These are phyloP conservation scores for Lanzia echinophila DNA, from an alignment of 2,329 filamentous ascomycete genomes.

Conservation along the genomic window DNA sequence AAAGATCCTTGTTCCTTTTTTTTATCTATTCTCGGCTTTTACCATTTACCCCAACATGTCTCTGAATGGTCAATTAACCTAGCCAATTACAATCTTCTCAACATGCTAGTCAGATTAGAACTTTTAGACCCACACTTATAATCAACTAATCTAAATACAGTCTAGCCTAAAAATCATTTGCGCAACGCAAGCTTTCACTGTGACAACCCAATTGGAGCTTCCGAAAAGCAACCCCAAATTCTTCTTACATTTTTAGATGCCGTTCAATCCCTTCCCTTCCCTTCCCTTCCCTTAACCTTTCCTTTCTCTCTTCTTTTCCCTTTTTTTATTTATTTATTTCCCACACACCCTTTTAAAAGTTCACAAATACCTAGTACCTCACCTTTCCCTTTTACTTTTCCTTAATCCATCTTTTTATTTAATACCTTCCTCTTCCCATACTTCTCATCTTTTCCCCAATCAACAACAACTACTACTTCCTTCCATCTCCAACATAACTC, in stretches of 20 bases:
- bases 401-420: slow-evolving; percentile 3
- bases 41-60: slow-evolving; percentile 2
- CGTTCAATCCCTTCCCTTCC: not conserved
- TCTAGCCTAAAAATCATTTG: slow-evolving; percentile 6
- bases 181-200: slow-evolving; percentile 7
- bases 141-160: not conserved
- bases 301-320: slow-evolving; percentile 3
- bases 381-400: slow-evolving; percentile 2
- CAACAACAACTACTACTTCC: not conserved
- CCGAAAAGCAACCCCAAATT: slow-evolving; percentile 12
- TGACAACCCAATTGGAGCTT: slow-evolving; percentile 14
- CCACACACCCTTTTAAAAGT: slow-evolving; percentile 11
- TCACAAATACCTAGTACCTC: slow-evolving; percentile 14
- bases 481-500: not conserved
- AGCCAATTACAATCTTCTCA: not conserved
- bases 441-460: slow-evolving; percentile 6
- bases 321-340: slow-evolving; percentile 9
- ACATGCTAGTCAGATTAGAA: not conserved
- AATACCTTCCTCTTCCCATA: not conserved
- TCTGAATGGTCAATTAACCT: not conserved
- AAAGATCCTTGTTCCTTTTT: not conserved
- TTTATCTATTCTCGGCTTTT: not conserved
- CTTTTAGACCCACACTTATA: not conserved
- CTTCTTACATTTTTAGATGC: not conserved
- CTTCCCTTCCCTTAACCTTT: slow-evolving; percentile 3